phyloP scores from a whole-genome alignment of 1,139 yeast genomes.

The Hansenula sp. region DNA sequence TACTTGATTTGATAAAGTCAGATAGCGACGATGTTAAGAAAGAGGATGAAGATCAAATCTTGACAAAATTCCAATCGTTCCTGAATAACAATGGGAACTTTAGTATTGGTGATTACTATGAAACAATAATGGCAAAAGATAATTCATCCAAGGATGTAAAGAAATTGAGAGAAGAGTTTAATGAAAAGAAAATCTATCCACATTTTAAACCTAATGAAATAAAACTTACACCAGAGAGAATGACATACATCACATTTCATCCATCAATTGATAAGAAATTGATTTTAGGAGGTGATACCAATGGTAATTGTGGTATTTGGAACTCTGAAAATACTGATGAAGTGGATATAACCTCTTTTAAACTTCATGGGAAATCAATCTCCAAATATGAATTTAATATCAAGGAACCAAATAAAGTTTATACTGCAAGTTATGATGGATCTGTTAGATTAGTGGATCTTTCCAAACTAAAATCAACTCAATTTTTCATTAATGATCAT shows the following conservation, averaged over 20 bases:
- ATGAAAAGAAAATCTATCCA: constrained; percentile 44
- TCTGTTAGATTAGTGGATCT: constrained; percentile 72
- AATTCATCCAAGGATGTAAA: constrained; percentile 36
- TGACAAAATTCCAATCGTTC: constrained; percentile 34
- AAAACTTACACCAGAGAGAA: constrained; percentile 67
- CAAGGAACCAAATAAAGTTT: constrained; percentile 47
- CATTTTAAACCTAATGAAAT: constrained; percentile 66
- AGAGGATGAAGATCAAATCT: constrained; percentile 32
- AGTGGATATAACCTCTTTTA: constrained; percentile 54
- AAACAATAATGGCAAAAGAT: constrained; percentile 33
- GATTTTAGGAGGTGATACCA: constrained; percentile 81
- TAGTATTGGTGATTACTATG: constrained; percentile 79
- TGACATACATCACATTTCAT: constrained; percentile 71
- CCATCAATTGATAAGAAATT: constrained; percentile 62
- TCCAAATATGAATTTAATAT: constrained; percentile 56
- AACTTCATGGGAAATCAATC: constrained; percentile 73
- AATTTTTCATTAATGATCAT: constrained; percentile 51
- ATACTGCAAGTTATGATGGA: constrained; percentile 83
- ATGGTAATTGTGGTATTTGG: constrained; percentile 89
- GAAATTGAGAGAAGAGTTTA: constrained; percentile 47
- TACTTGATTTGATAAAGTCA: constrained; percentile 45
- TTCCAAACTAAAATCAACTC: constrained; percentile 52
- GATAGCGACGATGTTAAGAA: constrained; percentile 24
- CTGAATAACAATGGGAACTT: constrained; percentile 45
- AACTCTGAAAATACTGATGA: constrained; percentile 51